Conservation (phyloP, 805 yeast species). For the Starmerella bombicola region DNA sequence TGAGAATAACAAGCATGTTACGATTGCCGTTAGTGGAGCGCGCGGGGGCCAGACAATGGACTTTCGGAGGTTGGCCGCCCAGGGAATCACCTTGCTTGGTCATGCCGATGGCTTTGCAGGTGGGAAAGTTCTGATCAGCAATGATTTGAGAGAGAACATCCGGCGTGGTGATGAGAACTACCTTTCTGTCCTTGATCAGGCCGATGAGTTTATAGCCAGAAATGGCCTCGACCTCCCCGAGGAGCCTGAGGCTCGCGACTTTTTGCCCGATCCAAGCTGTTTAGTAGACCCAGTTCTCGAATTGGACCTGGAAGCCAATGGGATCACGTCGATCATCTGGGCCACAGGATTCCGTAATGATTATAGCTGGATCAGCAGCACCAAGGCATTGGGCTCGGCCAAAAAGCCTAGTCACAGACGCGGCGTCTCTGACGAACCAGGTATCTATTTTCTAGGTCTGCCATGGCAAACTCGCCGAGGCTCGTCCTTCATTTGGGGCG, state of each 20-base stretch:
- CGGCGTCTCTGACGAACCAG: slow-evolving; percentile 17
- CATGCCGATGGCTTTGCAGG: slow-evolving; percentile 9
- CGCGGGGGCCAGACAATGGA: slow-evolving; percentile 19
- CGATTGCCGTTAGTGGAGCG: slow-evolving; percentile 20
- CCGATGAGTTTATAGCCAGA: slow-evolving; percentile 12
- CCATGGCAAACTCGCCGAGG: slow-evolving; percentile 21
- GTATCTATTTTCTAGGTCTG: slow-evolving; percentile 17
- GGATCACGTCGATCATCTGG: slow-evolving; percentile 16
- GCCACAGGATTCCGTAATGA: slow-evolving; percentile 18
- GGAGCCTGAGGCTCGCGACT: slow-evolving; percentile 13
- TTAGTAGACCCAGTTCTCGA: slow-evolving; percentile 8
- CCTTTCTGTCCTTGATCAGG: slow-evolving; percentile 13
- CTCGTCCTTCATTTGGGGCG: slow-evolving; percentile 21
- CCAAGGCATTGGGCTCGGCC: slow-evolving; percentile 5
- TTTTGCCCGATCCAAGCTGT: slow-evolving; percentile 13
- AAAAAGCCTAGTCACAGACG: slow-evolving; percentile 16
- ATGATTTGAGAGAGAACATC: slow-evolving; percentile 12
- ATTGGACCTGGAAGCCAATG: slow-evolving; percentile 7
- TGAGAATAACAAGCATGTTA: slow-evolving; percentile 13
- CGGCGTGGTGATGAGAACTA: slow-evolving; percentile 16
- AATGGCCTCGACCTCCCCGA: slow-evolving; percentile 16
- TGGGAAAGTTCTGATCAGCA: slow-evolving; percentile 9
- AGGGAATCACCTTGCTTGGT: slow-evolving; percentile 14
- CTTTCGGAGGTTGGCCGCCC: slow-evolving; percentile 13
- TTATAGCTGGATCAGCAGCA: slow-evolving; percentile 12